These are phyloP conservation scores for Monilinia fructicola DNA, from an alignment of 2,329 filamentous ascomycete genomes.

Conservation along the genomic window DNA sequence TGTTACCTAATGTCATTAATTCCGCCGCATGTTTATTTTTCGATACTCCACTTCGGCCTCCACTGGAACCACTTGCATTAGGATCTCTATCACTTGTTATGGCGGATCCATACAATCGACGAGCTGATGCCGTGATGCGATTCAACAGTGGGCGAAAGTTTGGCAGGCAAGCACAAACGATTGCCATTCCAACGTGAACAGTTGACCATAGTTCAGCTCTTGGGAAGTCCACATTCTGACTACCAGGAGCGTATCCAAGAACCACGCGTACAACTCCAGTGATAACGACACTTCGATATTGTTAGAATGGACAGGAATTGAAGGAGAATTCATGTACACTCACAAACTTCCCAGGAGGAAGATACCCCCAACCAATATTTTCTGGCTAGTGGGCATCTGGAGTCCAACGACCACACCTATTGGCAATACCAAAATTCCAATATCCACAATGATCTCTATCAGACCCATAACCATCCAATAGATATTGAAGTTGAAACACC, in stretches of 20 bases:
- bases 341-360: slow-evolving; percentile 23
- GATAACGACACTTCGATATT: slow-evolving; percentile 22
- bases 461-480: slow-evolving; percentile 20
- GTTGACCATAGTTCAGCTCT: slow-evolving; percentile 27
- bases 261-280: slow-evolving; percentile 25
- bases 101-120: slow-evolving; percentile 17
- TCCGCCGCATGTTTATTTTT: slow-evolving; percentile 9
- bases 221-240: slow-evolving; percentile 25
- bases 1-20: slow-evolving; percentile 9
- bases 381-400: slow-evolving; percentile 17
- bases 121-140: slow-evolving; percentile 16
- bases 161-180: slow-evolving; percentile 27
- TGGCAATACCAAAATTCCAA: slow-evolving; percentile 17
- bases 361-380: slow-evolving; percentile 18
- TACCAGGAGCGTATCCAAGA: slow-evolving; percentile 25
- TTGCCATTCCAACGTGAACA: slow-evolving; percentile 26
- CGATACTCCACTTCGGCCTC: slow-evolving; percentile 6
- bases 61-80: slow-evolving; percentile 3
- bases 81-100: slow-evolving; percentile 5
- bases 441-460: slow-evolving; percentile 19
- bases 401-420: slow-evolving; percentile 12
- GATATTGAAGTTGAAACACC: slow-evolving; percentile 23
- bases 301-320: not conserved
- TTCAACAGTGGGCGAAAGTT: slow-evolving; percentile 24
- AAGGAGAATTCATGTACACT: not conserved